phyloP scores from a whole-genome alignment of 2,329 filamentous ascomycete species.

The Fusarium sp. region DNA sequence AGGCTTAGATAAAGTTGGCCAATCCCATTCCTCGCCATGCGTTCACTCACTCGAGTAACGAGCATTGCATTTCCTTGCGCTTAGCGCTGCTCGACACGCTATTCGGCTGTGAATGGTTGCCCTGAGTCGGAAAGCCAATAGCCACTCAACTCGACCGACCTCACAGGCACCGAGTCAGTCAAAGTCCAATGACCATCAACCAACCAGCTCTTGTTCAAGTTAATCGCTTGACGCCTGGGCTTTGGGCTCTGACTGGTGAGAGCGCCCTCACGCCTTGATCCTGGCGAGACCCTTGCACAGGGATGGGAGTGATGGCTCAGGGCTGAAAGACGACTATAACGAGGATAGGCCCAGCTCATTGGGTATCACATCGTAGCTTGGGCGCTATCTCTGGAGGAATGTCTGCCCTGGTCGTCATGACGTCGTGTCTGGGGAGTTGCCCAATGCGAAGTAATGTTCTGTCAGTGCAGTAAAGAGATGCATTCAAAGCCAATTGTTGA shows the following conservation, averaged over 20 bases:
- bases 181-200: slow-evolving; percentile 10
- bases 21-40: slow-evolving; percentile 17
- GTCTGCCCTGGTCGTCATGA: slow-evolving; percentile 24
- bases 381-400: slow-evolving; percentile 12
- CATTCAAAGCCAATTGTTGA: background rate
- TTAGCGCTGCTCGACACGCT: slow-evolving; percentile 23
- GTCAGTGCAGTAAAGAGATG: background rate
- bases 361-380: slow-evolving; percentile 8
- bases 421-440: slow-evolving; percentile 16
- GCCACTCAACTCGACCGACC: slow-evolving; percentile 26
- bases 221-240: slow-evolving; percentile 29
- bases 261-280: slow-evolving; percentile 4
- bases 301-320: slow-evolving; percentile 13
- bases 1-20: slow-evolving; percentile 25
- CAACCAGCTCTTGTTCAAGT: slow-evolving; percentile 12
- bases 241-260: slow-evolving; percentile 14
- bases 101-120: background rate
- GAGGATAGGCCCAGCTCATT: slow-evolving; percentile 36
- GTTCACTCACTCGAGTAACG: background rate
- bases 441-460: slow-evolving; percentile 9
- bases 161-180: slow-evolving; percentile 28
- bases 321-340: slow-evolving; percentile 8
- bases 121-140: slow-evolving; percentile 27
- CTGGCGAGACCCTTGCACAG: slow-evolving; percentile 21
- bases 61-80: slow-evolving; percentile 5